These are phyloP conservation scores for Pseudogymnoascus sp. DNA, from an alignment of 2,329 filamentous ascomycete species.

Conservation along the genomic window DNA sequence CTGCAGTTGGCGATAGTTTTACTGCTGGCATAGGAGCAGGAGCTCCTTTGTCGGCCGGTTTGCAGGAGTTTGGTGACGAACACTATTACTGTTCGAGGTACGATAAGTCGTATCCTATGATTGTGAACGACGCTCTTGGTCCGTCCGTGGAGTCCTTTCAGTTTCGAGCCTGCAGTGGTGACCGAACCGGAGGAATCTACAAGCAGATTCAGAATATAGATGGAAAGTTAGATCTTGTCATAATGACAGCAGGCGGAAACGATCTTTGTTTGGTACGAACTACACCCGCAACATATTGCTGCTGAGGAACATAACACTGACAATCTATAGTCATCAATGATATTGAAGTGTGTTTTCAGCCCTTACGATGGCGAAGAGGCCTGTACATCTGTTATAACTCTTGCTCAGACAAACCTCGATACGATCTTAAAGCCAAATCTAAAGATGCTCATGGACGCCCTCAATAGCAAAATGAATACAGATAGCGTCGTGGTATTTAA, in stretches of 20 bases:
- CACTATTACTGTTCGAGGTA: slow-evolving; percentile 27
- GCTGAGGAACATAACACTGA: background rate
- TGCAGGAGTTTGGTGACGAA: background rate
- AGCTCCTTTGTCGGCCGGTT: no score
- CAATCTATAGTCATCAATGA: background rate
- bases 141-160: slow-evolving; percentile 23
- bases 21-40: slow-evolving; percentile 33
- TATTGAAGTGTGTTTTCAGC: background rate
- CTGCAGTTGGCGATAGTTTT: slow-evolving; percentile 33
- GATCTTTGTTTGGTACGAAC: slow-evolving; percentile 30
- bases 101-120: slow-evolving; percentile 23
- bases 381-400: background rate
- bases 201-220: slow-evolving; percentile 24
- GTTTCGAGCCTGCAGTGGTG: slow-evolving; percentile 26
- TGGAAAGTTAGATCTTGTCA: slow-evolving; percentile 28
- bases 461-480: slow-evolving; percentile 23
- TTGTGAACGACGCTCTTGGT: slow-evolving; percentile 24
- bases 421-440: background rate
- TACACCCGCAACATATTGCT: background rate
- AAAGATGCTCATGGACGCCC: background rate
- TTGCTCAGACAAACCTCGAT: background rate
- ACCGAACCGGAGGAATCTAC: slow-evolving; percentile 24
- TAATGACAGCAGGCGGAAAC: slow-evolving; percentile 34
- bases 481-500: slow-evolving; percentile 27
- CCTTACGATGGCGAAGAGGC: background rate